These are phyloP conservation scores for Aureobasidium sp. DNA, from an alignment of 2,329 filamentous ascomycete species.

Conservation along the genomic window DNA sequence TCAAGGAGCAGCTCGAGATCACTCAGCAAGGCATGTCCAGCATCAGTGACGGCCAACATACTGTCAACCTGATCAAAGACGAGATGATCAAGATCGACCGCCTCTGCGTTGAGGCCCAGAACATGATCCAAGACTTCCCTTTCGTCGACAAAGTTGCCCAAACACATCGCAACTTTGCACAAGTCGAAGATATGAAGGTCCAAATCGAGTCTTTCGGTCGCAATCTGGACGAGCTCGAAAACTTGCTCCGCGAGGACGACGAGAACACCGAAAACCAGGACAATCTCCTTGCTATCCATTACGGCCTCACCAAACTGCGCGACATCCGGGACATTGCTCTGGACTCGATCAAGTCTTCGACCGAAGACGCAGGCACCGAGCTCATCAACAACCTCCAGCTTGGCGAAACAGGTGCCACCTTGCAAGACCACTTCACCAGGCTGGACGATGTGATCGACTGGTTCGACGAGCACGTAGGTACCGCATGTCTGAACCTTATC, in stretches of 20 bases:
- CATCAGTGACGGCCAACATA: constrained; percentile 81
- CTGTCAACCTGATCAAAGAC: constrained; percentile 87
- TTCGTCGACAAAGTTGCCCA: constrained; percentile 87
- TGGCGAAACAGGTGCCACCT: constrained; percentile 55
- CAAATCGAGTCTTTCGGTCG: constrained; percentile 83
- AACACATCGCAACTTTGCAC: constrained; percentile 92
- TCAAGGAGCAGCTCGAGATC: constrained; percentile 87
- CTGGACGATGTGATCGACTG: constrained; percentile 82
- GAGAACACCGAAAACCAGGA: constrained; percentile 81
- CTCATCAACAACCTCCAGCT: constrained; percentile 66
- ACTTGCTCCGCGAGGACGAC: constrained; percentile 74
- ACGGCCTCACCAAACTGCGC: constrained; percentile 80
- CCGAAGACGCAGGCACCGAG: constrained; percentile 92
- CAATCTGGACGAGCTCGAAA: constrained; percentile 65
- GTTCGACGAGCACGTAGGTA: constrained; percentile 92
- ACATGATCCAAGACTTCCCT: constrained; percentile 93
- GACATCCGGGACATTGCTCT: constrained; percentile 95
- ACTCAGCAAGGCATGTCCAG: constrained; percentile 89
- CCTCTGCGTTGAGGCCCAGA: constrained; percentile 92
- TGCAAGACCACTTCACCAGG: constrained; percentile 81
- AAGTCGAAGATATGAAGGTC: constrained; percentile 84
- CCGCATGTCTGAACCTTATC: constrained; percentile 83
- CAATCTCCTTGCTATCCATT: constrained; percentile 81
- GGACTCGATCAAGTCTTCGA: constrained; percentile 73
- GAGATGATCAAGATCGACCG: constrained; percentile 99